Evolutionary conservation across 108 stramenopile species (phyloP).

Genomic region (Nitzschia sp.): DNA sequence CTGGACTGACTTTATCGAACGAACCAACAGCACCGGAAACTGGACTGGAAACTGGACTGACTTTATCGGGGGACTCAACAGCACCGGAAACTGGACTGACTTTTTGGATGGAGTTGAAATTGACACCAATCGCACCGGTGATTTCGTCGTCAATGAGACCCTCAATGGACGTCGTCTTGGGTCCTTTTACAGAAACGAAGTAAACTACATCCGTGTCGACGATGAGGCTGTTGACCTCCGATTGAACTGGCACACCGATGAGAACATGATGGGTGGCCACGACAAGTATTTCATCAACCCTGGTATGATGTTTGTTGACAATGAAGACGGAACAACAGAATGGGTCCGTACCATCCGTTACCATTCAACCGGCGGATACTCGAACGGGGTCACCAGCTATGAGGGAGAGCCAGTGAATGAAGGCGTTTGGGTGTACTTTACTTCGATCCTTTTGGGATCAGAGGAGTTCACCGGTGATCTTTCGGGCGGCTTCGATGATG

Average conservation of each 20-base stretch:
- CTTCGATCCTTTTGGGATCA: conserved; percentile 12
- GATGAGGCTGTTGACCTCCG: conserved; percentile 15
- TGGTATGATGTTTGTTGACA: conserved; percentile 12
- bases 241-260: conserved; percentile 11
- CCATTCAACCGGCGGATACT: conserved; percentile 8
- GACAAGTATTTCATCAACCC: conserved; percentile 19
- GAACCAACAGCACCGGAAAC: no score
- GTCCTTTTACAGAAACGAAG: neutral
- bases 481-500: conserved; percentile 14
- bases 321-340: conserved; percentile 3
- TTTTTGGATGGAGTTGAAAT: no score
- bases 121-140: no score
- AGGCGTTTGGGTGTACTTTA: conserved; percentile 6
- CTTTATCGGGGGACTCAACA: no score
- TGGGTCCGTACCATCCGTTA: conserved; percentile 15
- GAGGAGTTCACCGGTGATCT: conserved; percentile 5
- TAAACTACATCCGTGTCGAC: conserved; percentile 10
- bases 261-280: conserved; percentile 1
- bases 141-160: neutral
- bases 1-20: neutral
- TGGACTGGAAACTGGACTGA: no score
- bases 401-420: conserved; percentile 6
- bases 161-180: conserved; percentile 3
- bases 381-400: neutral
- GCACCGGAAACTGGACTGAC: no score